Evolutionary conservation across 2,329 filamentous ascomycete genomes (phyloP).

Genomic region (Fusarium xylarioides): DNA sequence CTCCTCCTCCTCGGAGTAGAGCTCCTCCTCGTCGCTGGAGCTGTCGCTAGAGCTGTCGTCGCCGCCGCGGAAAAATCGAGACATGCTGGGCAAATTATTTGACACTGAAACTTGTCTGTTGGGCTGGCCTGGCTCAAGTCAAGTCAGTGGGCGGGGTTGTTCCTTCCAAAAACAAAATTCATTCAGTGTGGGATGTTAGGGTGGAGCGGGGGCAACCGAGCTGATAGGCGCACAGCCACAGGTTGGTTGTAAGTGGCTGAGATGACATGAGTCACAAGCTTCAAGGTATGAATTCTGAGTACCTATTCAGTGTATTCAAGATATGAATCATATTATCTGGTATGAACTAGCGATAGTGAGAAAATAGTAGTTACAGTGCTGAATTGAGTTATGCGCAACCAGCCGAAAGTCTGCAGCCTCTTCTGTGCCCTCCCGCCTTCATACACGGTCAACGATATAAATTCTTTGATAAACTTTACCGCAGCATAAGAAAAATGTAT

Average conservation of each 20-base stretch:
- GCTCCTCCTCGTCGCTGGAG: conserved; percentile 95
- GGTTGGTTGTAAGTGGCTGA: conserved; percentile 12
- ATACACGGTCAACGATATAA: not conserved
- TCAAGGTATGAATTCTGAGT: not conserved
- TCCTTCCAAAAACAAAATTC: conserved; percentile 46
- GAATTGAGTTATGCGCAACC: not conserved
- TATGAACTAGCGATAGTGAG: not conserved
- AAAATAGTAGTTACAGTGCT: not conserved
- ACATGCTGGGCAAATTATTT: conserved; percentile 69
- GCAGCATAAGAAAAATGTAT: not conserved
- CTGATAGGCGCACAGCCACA: conserved; percentile 30
- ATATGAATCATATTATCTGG: not conserved
- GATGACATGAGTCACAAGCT: not conserved
- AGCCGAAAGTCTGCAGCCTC: not conserved
- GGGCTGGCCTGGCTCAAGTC: conserved; percentile 38
- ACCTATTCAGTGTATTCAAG: too few species aligned
- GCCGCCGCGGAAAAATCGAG: conserved; percentile 94
- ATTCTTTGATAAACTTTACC: not conserved
- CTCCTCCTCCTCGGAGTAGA: conserved; percentile 71
- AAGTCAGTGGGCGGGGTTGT: conserved; percentile 52
- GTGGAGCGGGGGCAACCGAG: conserved; percentile 52
- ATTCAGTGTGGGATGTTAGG: conserved; percentile 49
- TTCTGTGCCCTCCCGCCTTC: not conserved
- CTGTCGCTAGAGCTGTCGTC: conserved; percentile 94
- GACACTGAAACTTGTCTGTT: conserved; percentile 44